phyloP scores from a whole-genome alignment of 352 stramenopile genomes.

The Pythium rhizo-oryzae region DNA sequence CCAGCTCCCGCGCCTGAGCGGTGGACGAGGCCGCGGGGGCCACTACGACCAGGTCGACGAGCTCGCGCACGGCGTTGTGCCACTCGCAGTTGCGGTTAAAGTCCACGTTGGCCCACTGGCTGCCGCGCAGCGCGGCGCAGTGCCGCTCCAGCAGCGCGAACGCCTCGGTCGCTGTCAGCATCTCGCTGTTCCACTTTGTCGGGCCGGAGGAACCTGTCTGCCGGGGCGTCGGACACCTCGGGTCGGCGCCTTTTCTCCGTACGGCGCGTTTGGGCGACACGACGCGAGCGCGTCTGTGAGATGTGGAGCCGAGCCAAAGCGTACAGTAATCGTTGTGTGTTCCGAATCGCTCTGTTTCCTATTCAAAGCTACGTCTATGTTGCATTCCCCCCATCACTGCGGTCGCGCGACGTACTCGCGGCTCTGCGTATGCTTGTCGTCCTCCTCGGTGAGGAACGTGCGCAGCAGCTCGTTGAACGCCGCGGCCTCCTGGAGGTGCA shows the following conservation, averaged over 20 bases:
- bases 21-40: neutral
- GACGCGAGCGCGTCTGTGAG: too few relatives aligned
- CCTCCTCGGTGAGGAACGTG: constrained; percentile 67
- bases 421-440: constrained; percentile 86
- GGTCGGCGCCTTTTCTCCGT: neutral
- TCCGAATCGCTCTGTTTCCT: neutral
- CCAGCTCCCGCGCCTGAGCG: neutral
- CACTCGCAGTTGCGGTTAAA: neutral
- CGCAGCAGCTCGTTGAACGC: constrained; percentile 67
- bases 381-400: neutral
- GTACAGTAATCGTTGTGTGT: neutral
- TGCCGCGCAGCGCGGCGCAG: neutral
- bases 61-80: neutral
- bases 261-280: too few relatives aligned
- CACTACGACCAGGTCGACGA: neutral
- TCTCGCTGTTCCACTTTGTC: neutral
- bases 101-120: neutral
- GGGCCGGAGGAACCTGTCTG: neutral
- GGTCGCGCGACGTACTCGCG: constrained; percentile 73
- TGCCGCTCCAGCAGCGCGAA: neutral
- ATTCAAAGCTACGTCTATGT: neutral
- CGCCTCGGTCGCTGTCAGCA: neutral
- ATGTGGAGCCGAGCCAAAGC: too few relatives aligned
- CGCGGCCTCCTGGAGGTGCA: constrained; percentile 49
- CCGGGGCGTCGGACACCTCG: neutral